Base-by-base conservation (phyloP, 108 stramenopile genomes). In the Schizochytrium sp. region DNA sequence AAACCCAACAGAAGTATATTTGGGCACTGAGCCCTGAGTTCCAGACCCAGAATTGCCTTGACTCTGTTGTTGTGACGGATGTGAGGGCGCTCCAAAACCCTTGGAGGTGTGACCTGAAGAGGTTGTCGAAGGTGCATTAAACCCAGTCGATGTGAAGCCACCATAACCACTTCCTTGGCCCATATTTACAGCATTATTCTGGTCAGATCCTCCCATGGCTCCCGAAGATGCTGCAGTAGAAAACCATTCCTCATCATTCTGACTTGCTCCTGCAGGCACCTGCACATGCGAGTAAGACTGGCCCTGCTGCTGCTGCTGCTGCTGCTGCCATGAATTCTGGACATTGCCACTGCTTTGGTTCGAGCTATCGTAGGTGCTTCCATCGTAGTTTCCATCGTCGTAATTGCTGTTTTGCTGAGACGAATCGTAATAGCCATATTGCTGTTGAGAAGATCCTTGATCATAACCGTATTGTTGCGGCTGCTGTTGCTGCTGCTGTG, bases 1-100 rank as follows among this genome's bases (percentile, higher is more conserved):
- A 40, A 83, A 83, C 15, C 76, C 76, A 53, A 55, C 50, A 5
- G 76, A 83, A n/a, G 76, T 83, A 53, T 83, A 83, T 28, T 49
- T 10, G 0, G 10, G 53, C 76, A 10, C 47, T 17, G 76, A 15
- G 42, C 15, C 15, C 19, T 28, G 44, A 41, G 19, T 17, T 1
- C 1, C 72, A 15, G 53, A 46, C 47, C 44, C 72, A 15, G n/a
- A n/a, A n/a, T 41, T 41, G n/a, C 72, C 72, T 7, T 15, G 72
- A 8, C 41, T n/a, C 72, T 15, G 72, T 72, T 72, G 72, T 41
- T 15, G 72, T 41, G 12, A 41, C 72, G 28, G 47, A 47, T 83
- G 76, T 2, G 50, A 19, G 76, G 50, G 2, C 50, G 28, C 55
- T 47, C 28, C 55, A 38, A 83, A 55, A 56, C 76, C 53, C 5